Base-by-base conservation (phyloP, 441 rosid genomes). In the Gossypium davidsonii region DNA sequence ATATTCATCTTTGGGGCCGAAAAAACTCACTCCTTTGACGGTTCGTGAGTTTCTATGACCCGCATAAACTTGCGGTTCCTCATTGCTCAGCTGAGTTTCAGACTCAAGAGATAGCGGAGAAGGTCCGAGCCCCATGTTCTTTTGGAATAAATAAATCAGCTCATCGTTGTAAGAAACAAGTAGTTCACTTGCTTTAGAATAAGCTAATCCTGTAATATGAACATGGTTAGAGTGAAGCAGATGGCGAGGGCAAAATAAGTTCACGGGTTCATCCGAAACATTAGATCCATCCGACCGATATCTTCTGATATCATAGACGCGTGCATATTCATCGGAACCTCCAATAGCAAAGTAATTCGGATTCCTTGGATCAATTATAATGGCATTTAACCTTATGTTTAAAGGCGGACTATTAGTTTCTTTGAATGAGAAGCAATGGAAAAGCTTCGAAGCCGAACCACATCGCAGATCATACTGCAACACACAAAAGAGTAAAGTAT, bases 161-260 rank as follows among this genome's bases (percentile, higher is more conserved):
- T 91, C 94, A 44, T 91, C 91, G 23, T 74, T 89, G 85, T 89
- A 91, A 72, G 94, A 88, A 56, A 86, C 86, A 6, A 91, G 85
- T 70, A 89, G 84, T 72, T 88, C 94, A 49, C 92, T 79, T 12
- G 82, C 53, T 70, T 72, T 80, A 15, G 97, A 89, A 72, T 82
- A 89, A 49, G 94, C 83, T 83, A 91, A 78, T 28, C 94, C 97
- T 0, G 92, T 89, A 74, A 91, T 77, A 75, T 85, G 88, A 65
- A 86, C 78, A 66, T 77, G 67, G 76, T 74, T 81, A 39, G 55
- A 68, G 74, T 73, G 85, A 4, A 81, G 72, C 61, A 90, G 84
- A 53, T 85, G 87, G 9, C 21, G 77, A 2, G 91, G 93, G 69
- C 88, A 86, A 75, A 87, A 88, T 3, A 84, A 77, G 82, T 87